Evolutionary conservation across 768 basidiomycete genomes (phyloP).

Genomic region (Leucogyrophana mollusca): DNA sequence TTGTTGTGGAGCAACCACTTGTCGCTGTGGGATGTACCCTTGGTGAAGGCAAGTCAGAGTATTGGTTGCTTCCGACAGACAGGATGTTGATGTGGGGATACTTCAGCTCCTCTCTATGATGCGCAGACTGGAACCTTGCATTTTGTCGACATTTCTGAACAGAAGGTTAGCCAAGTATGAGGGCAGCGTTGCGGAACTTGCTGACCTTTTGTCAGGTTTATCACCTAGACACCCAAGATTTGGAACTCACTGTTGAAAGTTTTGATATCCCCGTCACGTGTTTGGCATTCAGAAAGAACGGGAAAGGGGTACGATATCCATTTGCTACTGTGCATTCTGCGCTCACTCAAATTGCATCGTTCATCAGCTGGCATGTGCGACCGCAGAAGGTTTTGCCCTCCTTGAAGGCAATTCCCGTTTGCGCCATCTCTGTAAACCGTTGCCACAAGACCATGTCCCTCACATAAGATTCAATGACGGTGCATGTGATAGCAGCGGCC

Average conservation of each 20-base stretch:
- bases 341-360: slow-evolving; percentile 7
- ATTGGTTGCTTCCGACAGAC: background rate
- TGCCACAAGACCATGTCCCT: slow-evolving; percentile 38
- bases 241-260: slow-evolving; percentile 42
- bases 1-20: slow-evolving; percentile 37
- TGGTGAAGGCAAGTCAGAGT: slow-evolving; percentile 52
- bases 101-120: slow-evolving; percentile 63
- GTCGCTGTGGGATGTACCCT: slow-evolving; percentile 53
- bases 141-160: slow-evolving; percentile 65
- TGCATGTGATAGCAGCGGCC: slow-evolving; percentile 61
- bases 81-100: background rate
- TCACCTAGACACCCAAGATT: slow-evolving; percentile 44
- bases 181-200: background rate
- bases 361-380: slow-evolving; percentile 55
- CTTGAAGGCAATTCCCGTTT: slow-evolving; percentile 43
- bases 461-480: slow-evolving; percentile 71
- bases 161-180: slow-evolving; percentile 40
- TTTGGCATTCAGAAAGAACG: slow-evolving; percentile 49
- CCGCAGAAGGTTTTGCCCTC: slow-evolving; percentile 54
- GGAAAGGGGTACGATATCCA: slow-evolving; percentile 39
- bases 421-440: slow-evolving; percentile 50
- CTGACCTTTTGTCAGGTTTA: slow-evolving; percentile 39
- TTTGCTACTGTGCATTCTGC: too few relatives aligned
- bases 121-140: slow-evolving; percentile 50
- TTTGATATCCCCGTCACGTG: slow-evolving; percentile 59